Conservation (phyloP, 2,329 filamentous ascomycete genomes). For the Cytospora piceicola region DNA sequence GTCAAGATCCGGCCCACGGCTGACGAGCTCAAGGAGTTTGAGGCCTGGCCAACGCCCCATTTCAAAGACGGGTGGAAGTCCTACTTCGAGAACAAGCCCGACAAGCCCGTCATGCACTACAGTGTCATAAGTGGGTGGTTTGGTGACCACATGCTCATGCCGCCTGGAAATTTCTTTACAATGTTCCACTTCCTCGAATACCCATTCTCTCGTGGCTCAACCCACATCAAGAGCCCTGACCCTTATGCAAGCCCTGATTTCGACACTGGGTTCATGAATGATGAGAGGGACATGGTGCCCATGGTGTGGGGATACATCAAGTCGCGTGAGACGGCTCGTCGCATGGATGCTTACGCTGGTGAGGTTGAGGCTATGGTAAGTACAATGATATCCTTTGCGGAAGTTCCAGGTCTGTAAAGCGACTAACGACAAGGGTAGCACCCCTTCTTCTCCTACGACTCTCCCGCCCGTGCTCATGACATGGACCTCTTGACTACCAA, state of each 20-base stretch:
- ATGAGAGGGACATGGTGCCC: conserved; percentile 81
- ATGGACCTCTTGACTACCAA: conserved; percentile 78
- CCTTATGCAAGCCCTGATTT: conserved; percentile 78
- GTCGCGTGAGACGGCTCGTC: conserved; percentile 76
- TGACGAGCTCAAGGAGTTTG: conserved; percentile 69
- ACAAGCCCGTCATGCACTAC: conserved; percentile 89
- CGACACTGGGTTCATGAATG: conserved; percentile 83
- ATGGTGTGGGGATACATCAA: conserved; percentile 88
- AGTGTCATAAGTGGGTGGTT: conserved; percentile 72
- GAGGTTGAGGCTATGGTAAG: conserved; percentile 63
- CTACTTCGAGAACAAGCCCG: conserved; percentile 83
- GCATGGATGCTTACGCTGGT: conserved; percentile 78
- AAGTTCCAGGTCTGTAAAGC: too few relatives aligned
- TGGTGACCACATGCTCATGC: conserved; percentile 65
- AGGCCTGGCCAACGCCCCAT: conserved; percentile 73
- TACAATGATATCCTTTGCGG: not conserved
- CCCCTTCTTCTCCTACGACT: conserved; percentile 74
- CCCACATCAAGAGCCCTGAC: conserved; percentile 71
- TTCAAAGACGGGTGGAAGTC: conserved; percentile 78
- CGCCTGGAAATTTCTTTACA: conserved; percentile 78
- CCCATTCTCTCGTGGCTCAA: conserved; percentile 73
- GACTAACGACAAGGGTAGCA: conserved; percentile 58
- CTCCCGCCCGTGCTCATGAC: conserved; percentile 70
- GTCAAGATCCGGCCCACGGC: conserved; percentile 76
- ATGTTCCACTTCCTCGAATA: conserved; percentile 85